A percentile compares a stretch with the other conserved stretches of the same genome.
phyloP scores from a whole-genome alignment of 192 early-diverging fungal genomes.

The Coemansia sp. region DNA sequence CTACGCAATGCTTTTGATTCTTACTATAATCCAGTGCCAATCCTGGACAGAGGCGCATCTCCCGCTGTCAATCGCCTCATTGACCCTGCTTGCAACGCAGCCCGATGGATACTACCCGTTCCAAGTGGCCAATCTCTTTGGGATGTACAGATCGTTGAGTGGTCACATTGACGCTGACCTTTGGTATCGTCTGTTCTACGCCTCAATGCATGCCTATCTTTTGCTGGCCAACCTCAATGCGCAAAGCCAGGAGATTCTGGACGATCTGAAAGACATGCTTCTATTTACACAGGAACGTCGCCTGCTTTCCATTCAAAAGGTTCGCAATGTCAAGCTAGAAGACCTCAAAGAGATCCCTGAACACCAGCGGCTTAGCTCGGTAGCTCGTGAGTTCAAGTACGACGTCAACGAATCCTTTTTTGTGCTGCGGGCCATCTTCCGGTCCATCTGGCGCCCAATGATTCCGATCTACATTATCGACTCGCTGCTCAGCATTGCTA shows the following conservation, averaged over 20 bases:
- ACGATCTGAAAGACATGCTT: slow-evolving; percentile 6
- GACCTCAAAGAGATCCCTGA: slow-evolving; percentile 20
- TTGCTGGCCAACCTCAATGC: slow-evolving; percentile 18
- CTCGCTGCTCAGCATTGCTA: slow-evolving; percentile 7
- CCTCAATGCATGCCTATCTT: slow-evolving; percentile 9
- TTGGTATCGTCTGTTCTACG: not conserved
- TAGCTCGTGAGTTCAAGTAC: slow-evolving; percentile 23
- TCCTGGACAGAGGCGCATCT: slow-evolving; percentile 1
- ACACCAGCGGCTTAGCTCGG: not conserved
- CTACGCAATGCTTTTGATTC: slow-evolving; percentile 6
- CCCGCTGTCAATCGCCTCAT: slow-evolving; percentile 8
- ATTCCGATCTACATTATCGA: slow-evolving; percentile 24
- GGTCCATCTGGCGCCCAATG: slow-evolving; percentile 33
- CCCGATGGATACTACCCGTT: slow-evolving; percentile 6
- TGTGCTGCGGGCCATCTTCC: slow-evolving; percentile 34
- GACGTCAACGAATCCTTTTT: slow-evolving; percentile 33
- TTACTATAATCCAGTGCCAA: slow-evolving; percentile 2
- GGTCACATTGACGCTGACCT: not conserved
- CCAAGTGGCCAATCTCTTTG: slow-evolving; percentile 18
- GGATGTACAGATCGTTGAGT: slow-evolving; percentile 16
- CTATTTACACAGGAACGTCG: slow-evolving; percentile 17
- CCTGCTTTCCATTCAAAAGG: slow-evolving; percentile 5
- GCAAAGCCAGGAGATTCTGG: slow-evolving; percentile 11
- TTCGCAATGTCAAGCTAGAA: slow-evolving; percentile 12
- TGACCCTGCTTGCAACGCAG: slow-evolving; percentile 9